Evolutionary conservation across 2,329 filamentous ascomycete species (phyloP).

Genomic region (Colletotrichum theobromicola): DNA sequence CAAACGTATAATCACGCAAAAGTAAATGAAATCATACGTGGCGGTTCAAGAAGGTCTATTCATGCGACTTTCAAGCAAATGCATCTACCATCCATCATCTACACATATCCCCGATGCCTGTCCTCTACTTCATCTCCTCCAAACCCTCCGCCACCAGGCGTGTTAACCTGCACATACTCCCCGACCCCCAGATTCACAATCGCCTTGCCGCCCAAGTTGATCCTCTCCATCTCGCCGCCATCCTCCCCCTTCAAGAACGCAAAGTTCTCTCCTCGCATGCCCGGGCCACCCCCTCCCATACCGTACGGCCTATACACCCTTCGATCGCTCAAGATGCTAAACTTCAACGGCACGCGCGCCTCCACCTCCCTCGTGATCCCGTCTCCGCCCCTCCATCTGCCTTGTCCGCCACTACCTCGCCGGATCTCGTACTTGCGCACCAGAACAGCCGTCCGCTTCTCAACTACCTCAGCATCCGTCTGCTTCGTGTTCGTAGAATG

Average conservation of each 20-base stretch:
- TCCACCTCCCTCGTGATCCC: conserved; percentile 40
- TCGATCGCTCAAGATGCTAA: conserved; percentile 40
- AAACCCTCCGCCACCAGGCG: conserved; percentile 38
- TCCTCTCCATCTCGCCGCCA: conserved; percentile 27
- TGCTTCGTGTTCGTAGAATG: conserved; percentile 38
- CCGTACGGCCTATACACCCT: conserved; percentile 38
- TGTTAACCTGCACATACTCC: conserved; percentile 39
- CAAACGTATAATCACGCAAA: no score
- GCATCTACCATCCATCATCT: background rate
- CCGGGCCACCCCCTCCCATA: conserved; percentile 34
- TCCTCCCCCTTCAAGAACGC: conserved; percentile 31
- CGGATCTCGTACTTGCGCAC: conserved; percentile 35
- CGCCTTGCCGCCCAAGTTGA: conserved; percentile 36
- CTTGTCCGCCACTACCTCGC: conserved; percentile 32
- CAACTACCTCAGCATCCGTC: conserved; percentile 37
- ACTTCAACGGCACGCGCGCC: conserved; percentile 34
- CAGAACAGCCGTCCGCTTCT: conserved; percentile 38
- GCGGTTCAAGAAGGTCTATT: no score
- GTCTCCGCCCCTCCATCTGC: conserved; percentile 35
- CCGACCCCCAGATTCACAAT: conserved; percentile 34
- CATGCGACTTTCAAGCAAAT: no score
- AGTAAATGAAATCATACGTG: no score
- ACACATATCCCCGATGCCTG: conserved; percentile 14
- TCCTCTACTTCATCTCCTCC: conserved; percentile 16
- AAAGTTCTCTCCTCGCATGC: conserved; percentile 30